Evolutionary conservation across 768 basidiomycete genomes (phyloP).

Genomic region (Agrocybe pediades): DNA sequence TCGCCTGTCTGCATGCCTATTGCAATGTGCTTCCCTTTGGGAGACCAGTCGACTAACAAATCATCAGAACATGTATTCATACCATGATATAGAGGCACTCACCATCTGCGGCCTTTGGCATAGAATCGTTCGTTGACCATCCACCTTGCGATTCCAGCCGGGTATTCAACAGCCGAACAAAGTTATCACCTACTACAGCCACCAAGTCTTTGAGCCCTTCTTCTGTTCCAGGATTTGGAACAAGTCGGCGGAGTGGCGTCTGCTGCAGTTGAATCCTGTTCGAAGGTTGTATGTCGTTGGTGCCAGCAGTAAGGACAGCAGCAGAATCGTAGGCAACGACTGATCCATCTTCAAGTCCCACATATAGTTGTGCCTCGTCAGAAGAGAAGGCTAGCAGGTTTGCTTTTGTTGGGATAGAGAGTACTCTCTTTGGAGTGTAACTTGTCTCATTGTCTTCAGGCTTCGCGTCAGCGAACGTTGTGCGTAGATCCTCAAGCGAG

Average conservation of each 20-base stretch:
- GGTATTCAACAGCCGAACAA: constrained; percentile 63
- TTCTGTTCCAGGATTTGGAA: constrained; percentile 64
- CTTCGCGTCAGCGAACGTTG: constrained; percentile 47
- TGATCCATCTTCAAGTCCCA: constrained; percentile 60
- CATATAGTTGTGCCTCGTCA: constrained; percentile 60
- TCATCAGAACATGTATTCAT: constrained; percentile 6
- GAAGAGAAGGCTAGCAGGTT: constrained; percentile 57
- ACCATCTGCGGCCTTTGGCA: constrained; percentile 62
- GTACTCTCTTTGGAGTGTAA: constrained; percentile 54
- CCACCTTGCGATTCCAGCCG: constrained; percentile 59
- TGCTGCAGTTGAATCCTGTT: constrained; percentile 49
- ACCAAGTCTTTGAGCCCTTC: constrained; percentile 54
- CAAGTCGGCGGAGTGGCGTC: constrained; percentile 51
- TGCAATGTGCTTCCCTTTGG: constrained; percentile 83
- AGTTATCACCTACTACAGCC: constrained; percentile 53
- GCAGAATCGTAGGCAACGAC: constrained; percentile 62
- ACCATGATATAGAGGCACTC: constrained; percentile 23
- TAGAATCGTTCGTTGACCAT: constrained; percentile 45
- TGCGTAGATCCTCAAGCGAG: constrained; percentile 60
- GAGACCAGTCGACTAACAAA: constrained; percentile 77
- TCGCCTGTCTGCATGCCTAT: constrained; percentile 73
- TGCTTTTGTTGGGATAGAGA: constrained; percentile 49
- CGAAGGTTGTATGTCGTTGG: constrained; percentile 44
- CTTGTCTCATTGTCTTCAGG: constrained; percentile 31
- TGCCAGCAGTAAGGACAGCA: constrained; percentile 46